Conservation (phyloP, 148 eudicot species). For the Vaccinium corymbosum region DNA sequence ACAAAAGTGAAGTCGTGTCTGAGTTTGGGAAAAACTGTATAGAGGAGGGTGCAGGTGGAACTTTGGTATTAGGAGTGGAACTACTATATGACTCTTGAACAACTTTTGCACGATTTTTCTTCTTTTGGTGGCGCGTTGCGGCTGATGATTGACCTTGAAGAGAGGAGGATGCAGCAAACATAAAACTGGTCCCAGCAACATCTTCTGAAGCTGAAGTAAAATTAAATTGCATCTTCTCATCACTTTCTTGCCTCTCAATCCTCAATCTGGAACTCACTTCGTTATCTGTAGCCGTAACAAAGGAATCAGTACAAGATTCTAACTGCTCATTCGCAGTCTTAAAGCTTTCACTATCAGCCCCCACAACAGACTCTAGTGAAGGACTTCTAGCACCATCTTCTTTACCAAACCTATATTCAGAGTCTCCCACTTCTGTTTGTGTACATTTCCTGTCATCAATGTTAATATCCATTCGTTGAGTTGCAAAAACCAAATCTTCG, state of each 20-base stretch:
- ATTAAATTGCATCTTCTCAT: background rate
- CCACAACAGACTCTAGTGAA: constrained; percentile 40
- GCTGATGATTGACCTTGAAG: constrained; percentile 39
- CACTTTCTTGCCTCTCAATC: constrained; percentile 7
- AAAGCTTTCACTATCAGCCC: constrained; percentile 72
- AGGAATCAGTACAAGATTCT: constrained; percentile 35
- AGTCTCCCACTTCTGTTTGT: constrained; percentile 29
- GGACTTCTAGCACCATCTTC: constrained; percentile 30
- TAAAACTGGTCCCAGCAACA: constrained; percentile 41
- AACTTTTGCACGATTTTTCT: constrained; percentile 57
- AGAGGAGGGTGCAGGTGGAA: constrained; percentile 44
- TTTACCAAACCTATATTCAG: constrained; percentile 25
- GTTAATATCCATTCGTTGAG: constrained; percentile 48
- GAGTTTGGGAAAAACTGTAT: constrained; percentile 44
- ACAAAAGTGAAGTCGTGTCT: constrained; percentile 39
- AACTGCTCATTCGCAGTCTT: constrained; percentile 59
- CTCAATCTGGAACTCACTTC: constrained; percentile 49
- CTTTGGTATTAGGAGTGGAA: constrained; percentile 31
- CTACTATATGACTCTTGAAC: constrained; percentile 38
- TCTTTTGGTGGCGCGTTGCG: constrained; percentile 44
- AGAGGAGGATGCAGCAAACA: constrained; percentile 70
- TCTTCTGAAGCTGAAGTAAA: constrained; percentile 43
- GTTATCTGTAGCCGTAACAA: constrained; percentile 37
- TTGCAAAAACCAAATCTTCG: constrained; percentile 55
- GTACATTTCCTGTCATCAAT: constrained; percentile 30